These are phyloP conservation scores for Sporothrix dimorphospora DNA, from an alignment of 2,329 filamentous ascomycete species.

Conservation along the genomic window DNA sequence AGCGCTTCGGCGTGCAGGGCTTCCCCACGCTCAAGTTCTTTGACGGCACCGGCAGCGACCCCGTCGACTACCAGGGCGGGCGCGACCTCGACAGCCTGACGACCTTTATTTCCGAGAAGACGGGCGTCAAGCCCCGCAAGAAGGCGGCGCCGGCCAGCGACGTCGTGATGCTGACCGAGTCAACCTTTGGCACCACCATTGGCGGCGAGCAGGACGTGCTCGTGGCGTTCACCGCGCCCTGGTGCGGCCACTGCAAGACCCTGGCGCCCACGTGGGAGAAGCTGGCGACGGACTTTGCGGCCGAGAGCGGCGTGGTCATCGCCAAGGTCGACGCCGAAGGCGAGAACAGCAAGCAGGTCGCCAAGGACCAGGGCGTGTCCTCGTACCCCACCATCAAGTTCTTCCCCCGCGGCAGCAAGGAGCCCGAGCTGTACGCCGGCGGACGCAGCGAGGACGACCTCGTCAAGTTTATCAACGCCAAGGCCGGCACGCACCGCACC, in stretches of 20 bases:
- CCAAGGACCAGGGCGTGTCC: conserved; percentile 74
- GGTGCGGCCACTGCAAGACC: conserved; percentile 98
- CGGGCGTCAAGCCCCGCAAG: conserved; percentile 77
- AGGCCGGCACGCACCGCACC: conserved; percentile 83
- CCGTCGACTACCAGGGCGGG: conserved; percentile 82
- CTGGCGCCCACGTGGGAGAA: conserved; percentile 90
- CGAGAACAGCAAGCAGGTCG: conserved; percentile 75
- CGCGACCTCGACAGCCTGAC: conserved; percentile 85
- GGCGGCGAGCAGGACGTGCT: conserved; percentile 87
- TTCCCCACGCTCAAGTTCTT: conserved; percentile 99
- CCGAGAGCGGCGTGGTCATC: conserved; percentile 78
- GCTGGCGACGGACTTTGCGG: conserved; percentile 75
- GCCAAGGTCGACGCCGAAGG: conserved; percentile 96
- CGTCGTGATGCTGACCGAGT: conserved; percentile 79
- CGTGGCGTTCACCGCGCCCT: conserved; percentile 96
- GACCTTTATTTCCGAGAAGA: conserved; percentile 84
- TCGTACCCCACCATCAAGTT: conserved; percentile 98
- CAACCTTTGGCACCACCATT: conserved; percentile 74
- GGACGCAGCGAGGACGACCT: conserved; percentile 77
- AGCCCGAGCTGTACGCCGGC: conserved; percentile 71
- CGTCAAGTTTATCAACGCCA: conserved; percentile 80
- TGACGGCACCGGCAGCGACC: conserved; percentile 87
- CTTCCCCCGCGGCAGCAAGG: conserved; percentile 83
- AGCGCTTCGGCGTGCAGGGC: conserved; percentile 85
- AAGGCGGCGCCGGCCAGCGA: conserved; percentile 72